Base-by-base conservation (phyloP, 2,329 filamentous ascomycete species). In the Fusarium hainanense region DNA sequence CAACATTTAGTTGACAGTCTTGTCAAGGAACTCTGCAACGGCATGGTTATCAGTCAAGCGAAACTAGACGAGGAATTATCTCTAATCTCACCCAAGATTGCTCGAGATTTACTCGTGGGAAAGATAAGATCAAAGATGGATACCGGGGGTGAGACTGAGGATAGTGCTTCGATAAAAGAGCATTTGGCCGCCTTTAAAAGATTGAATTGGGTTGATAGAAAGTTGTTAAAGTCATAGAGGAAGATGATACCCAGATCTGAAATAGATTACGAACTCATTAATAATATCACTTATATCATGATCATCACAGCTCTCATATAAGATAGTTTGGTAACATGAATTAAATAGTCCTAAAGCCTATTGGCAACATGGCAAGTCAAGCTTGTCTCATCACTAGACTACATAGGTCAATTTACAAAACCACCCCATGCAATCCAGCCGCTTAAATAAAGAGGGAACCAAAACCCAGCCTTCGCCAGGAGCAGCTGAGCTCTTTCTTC, bases 11-110 rank as follows among this genome's bases (percentile, higher is more conserved):
- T 75, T 0, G 71, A 75, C 3, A 70, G 56, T 4, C 62, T 75
- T 2, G 70, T 75, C n/a, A 75, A 72, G 13, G 73, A 70, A n/a
- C 41, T 75, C 0, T 75, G 73, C 47, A 68, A 75, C 25, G 73
- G 73, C 5, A 75, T 74, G 11, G 65, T 75, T 0, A 75, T 75
- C 12, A 73, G 57, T 7, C 71, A 74, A 21, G 69, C 73, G 4
- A 75, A 74, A 9, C 23, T 75, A 0, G 71, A 74, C 2, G 73
- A 75, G 4, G 73, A 75, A 1, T 8, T 75, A 5, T 58, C 68
- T 2, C 50, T 74, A 0, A 63, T 37, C 4, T 75, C 73, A 0
- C 70, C 71, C 0, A 75, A 74, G 21, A 74, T 75, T 55, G 73
- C 73, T 6, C 58, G 73, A 6, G 73, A 75, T 7, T 47, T 75